Evolutionary conservation across 2,329 filamentous ascomycete species (phyloP).

Genomic region (Calonectria pteridis): DNA sequence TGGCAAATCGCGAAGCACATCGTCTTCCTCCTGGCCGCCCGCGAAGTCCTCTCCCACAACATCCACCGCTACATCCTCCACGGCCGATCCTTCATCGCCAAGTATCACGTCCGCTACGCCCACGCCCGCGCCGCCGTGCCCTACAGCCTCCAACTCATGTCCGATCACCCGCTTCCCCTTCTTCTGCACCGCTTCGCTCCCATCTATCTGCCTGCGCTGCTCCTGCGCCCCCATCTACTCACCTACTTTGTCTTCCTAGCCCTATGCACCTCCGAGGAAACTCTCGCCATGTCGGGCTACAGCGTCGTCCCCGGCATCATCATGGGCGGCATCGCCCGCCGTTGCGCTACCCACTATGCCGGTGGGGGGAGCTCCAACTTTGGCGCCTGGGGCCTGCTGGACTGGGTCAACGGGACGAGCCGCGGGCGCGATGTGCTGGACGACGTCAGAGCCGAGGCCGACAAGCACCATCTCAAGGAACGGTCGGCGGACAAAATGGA

Average conservation of each 20-base stretch:
- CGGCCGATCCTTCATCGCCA: slow-evolving; percentile 52
- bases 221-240: slow-evolving; percentile 78
- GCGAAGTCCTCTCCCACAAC: slow-evolving; percentile 76
- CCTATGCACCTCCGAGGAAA: slow-evolving; percentile 75
- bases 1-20: slow-evolving; percentile 67
- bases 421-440: slow-evolving; percentile 65
- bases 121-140: slow-evolving; percentile 68
- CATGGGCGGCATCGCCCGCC: slow-evolving; percentile 63
- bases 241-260: slow-evolving; percentile 76
- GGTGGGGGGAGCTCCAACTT: slow-evolving; percentile 69
- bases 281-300: slow-evolving; percentile 77
- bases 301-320: slow-evolving; percentile 66
- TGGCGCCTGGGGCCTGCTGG: slow-evolving; percentile 71
- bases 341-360: slow-evolving; percentile 65
- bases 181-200: slow-evolving; percentile 74
- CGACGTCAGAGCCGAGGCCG: slow-evolving; percentile 67
- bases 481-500: slow-evolving; percentile 50
- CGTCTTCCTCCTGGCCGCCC: slow-evolving; percentile 55
- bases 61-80: slow-evolving; percentile 82
- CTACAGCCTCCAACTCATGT: slow-evolving; percentile 72
- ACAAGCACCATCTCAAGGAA: slow-evolving; percentile 66
- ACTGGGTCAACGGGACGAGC: slow-evolving; percentile 71
- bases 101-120: slow-evolving; percentile 58
- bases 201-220: slow-evolving; percentile 72
- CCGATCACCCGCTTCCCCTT: slow-evolving; percentile 76